Evolutionary conservation across 2,329 filamentous ascomycete genomes (phyloP), one percentile per base, ranked within the genome.

Genomic region (Ophiostoma angusticollis): DNA sequence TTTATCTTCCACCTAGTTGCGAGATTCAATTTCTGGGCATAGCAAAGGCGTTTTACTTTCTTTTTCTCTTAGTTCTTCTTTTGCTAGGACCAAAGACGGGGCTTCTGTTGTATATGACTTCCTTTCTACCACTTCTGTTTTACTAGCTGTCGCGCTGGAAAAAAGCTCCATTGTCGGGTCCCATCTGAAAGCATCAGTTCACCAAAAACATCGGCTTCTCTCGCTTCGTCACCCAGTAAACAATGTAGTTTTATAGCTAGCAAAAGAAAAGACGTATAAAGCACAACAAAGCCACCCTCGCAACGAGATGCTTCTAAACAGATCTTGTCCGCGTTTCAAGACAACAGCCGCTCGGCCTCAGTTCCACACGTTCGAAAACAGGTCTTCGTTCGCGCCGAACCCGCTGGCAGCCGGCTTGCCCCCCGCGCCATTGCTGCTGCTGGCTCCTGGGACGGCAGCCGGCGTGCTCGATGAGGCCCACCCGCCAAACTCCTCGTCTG

Each of bases 341-440:
- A n/a, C n/a, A n/a, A n/a, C n/a, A n/a, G n/a, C n/a, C n/a, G n/a
- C n/a, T n/a, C 29, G 12, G 12, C 17, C 12, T 54, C 60, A 95
- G 63, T 86, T 74, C 89, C 89, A 96, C 35, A 96, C 89, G 59
- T 96, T 96, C 23, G 81, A 86, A 60, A 96, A 96, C 52, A 96
- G 58, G 62, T 96, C 89, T 48, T 95, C 89, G 39, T 74, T 78
- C 38, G 69, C 74, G 16, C 72, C 77, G 49, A 79, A 74, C 12
- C 72, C 72, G 17, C 68, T 62, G 19, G 70, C 61, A 1, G 37
- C 39, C 24, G 78, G 64, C 60, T 81, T 73, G n/a, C n/a, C n/a
- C 35, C 68, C 12, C 58, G 52, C 21, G 60, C 54, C 18, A 58
- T 35, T 36, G 35, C 58, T 35, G 57, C 58, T 31, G n/a, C n/a